A percentile compares a stretch with the other conserved stretches of the same genome.
Evolutionary conservation across 225 moss, liverwort and hornwort genomes (phyloP).

Genomic region (Polytrichum formosum): DNA sequence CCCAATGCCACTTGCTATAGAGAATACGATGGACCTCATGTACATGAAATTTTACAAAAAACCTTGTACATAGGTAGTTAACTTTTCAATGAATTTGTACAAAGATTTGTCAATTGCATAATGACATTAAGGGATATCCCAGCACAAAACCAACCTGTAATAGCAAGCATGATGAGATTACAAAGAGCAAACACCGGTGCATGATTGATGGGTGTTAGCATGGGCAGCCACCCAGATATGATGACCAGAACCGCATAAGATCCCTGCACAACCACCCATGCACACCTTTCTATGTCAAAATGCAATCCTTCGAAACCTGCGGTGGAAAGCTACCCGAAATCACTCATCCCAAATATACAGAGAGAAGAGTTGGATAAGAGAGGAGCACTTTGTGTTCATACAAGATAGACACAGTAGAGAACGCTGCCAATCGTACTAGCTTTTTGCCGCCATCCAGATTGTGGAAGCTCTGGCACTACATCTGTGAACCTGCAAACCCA

Average conservation of each 20-base stretch:
- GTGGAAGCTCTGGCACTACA: slow-evolving; percentile 37
- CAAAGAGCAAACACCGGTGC: slow-evolving; percentile 50
- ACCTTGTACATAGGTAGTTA: no score
- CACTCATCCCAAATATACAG: neutral
- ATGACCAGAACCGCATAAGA: slow-evolving; percentile 49
- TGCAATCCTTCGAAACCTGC: neutral
- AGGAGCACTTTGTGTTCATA: slow-evolving; percentile 20
- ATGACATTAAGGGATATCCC: neutral
- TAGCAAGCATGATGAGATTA: slow-evolving; percentile 46
- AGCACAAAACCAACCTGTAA: slow-evolving; percentile 34
- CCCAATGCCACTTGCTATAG: no score
- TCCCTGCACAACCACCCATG: slow-evolving; percentile 31
- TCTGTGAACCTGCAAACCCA: slow-evolving; percentile 42
- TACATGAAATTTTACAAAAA: no score
- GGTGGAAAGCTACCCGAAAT: no score
- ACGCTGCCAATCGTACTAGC: slow-evolving; percentile 43
- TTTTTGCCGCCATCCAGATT: slow-evolving; percentile 47
- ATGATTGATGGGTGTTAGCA: slow-evolving; percentile 41
- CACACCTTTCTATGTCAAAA: slow-evolving; percentile 17
- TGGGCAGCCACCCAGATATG: slow-evolving; percentile 47
- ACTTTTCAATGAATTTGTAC: no score
- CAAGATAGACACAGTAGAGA: slow-evolving; percentile 51
- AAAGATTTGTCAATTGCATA: no score
- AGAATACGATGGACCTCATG: no score
- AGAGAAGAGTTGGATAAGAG: neutral